Percentiles rank a stretch among this genome's conserved stretches.
These are phyloP conservation scores for Besnoitia besnoiti DNA, from an alignment of 169 alveolate species.

Conservation along the genomic window DNA sequence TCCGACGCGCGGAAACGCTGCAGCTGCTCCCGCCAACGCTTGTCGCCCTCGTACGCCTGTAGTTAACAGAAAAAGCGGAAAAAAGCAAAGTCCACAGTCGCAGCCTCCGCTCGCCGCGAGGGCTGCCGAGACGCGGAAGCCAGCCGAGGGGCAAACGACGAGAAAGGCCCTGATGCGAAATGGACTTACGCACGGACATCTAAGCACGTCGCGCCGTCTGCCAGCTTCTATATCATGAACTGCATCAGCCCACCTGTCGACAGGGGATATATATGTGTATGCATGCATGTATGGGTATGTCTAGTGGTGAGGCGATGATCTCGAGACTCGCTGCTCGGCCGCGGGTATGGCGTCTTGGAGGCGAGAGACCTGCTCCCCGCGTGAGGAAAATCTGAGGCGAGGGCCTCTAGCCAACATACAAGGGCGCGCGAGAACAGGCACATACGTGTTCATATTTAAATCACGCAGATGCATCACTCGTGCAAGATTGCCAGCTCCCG, in stretches of 20 bases:
- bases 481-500: too few species aligned
- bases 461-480: too few species aligned
- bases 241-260: background rate
- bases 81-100: background rate
- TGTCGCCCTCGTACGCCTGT: conserved; percentile 69
- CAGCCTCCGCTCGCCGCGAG: background rate
- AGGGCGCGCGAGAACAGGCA: too few species aligned
- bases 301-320: background rate
- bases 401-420: too few species aligned
- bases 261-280: background rate
- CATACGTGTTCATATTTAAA: too few species aligned
- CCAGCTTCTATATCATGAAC: background rate
- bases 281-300: background rate
- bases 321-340: background rate
- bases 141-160: too few species aligned
- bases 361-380: too few species aligned
- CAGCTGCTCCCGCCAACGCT: conserved; percentile 68
- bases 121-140: too few species aligned
- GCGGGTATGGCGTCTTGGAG: background rate
- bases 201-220: background rate
- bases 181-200: too few species aligned
- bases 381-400: too few species aligned
- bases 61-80: background rate
- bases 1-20: conserved; percentile 42
- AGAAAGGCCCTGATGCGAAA: too few species aligned